phyloP scores from a whole-genome alignment of 2,329 filamentous ascomycete genomes.

The Fusarium nisikadoi region DNA sequence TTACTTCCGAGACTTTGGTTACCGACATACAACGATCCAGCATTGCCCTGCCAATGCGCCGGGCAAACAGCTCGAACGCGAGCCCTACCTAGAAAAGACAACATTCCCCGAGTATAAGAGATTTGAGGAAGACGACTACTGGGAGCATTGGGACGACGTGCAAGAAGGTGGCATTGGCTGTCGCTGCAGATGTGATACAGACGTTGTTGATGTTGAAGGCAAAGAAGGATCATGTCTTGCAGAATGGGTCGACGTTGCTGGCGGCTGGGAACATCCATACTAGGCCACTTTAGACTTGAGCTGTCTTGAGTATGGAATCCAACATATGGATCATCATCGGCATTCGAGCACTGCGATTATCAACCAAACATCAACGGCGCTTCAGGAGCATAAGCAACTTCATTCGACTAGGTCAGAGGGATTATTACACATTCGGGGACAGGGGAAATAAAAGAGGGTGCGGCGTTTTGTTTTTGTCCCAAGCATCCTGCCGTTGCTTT shows the following conservation, averaged over 20 bases:
- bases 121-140: conserved; percentile 94
- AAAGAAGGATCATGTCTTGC: conserved; percentile 95
- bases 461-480: conserved; percentile 44
- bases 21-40: conserved; percentile 98
- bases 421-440: conserved; percentile 22
- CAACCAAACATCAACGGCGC: conserved; percentile 10
- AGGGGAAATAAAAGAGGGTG: conserved; percentile 35
- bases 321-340: neutral
- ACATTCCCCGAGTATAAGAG: conserved; percentile 85
- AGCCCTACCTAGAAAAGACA: conserved; percentile 84
- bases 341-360: conserved; percentile 16
- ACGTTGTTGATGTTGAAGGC: conserved; percentile 96
- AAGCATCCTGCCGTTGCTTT: conserved; percentile 13
- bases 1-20: conserved; percentile 99
- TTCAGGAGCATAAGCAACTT: conserved; percentile 35
- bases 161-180: conserved; percentile 98
- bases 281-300: conserved; percentile 8
- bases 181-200: conserved; percentile 94
- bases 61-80: conserved; percentile 81
- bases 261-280: conserved; percentile 79
- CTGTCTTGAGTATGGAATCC: neutral
- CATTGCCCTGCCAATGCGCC: conserved; percentile 98
- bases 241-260: conserved; percentile 97
- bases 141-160: conserved; percentile 85
- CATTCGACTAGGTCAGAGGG: conserved; percentile 27